These are phyloP conservation scores for Letharia lupina DNA, from an alignment of 495 filamentous ascomycete species.

Conservation along the genomic window DNA sequence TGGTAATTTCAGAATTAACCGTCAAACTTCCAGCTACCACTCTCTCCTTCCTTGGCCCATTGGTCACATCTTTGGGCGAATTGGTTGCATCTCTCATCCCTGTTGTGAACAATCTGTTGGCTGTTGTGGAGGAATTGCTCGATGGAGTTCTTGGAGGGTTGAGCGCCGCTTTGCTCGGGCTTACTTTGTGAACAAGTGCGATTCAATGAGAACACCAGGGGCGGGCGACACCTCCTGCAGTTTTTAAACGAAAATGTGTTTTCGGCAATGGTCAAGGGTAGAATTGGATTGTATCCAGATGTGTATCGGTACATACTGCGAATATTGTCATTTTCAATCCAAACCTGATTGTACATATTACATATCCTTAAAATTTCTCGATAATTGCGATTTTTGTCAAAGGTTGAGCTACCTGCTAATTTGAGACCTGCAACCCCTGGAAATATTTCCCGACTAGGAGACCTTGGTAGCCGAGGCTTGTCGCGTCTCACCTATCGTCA, in stretches of 20 bases:
- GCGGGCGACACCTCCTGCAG: neutral
- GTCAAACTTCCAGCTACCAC: conserved; percentile 8
- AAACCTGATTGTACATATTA: no score
- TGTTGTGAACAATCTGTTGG: conserved; percentile 14
- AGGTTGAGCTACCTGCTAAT: no score
- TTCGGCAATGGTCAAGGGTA: neutral
- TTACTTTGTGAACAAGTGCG: conserved; percentile 4
- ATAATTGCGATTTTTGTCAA: no score
- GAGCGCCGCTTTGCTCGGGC: conserved; percentile 14
- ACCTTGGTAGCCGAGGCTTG: neutral
- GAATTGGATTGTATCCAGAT: no score
- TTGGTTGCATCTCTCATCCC: conserved; percentile 15
- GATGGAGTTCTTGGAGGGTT: conserved; percentile 13
- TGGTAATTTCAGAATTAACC: neutral
- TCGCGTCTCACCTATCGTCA: neutral
- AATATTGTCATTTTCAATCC: no score
- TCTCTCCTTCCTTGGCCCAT: conserved; percentile 16
- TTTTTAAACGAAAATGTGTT: neutral
- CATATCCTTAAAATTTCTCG: no score
- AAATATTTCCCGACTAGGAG: neutral
- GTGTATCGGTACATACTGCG: no score
- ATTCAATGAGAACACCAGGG: neutral
- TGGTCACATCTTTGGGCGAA: conserved; percentile 8
- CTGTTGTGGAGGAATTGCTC: conserved; percentile 5
- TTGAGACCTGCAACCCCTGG: neutral